These are phyloP conservation scores for Warburgia ugandensis DNA, from an alignment of 164 flowering plant species.

Conservation along the genomic window DNA sequence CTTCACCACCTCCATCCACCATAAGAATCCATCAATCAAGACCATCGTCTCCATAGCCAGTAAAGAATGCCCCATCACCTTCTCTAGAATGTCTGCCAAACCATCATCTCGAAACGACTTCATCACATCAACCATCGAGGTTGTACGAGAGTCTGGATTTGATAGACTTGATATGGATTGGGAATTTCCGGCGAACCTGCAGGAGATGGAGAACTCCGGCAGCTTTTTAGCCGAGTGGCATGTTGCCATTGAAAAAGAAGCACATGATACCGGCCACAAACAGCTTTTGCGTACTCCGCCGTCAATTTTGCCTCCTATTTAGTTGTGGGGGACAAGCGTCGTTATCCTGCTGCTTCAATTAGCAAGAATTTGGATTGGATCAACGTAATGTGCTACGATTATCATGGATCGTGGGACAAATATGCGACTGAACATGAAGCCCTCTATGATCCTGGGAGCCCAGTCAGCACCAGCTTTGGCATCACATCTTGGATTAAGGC, in stretches of 20 bases:
- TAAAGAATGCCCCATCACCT: constrained; percentile 15
- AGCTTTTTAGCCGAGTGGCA: constrained; percentile 20
- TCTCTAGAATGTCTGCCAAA: constrained; percentile 20
- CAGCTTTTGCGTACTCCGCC: constrained; percentile 19
- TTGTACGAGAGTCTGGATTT: constrained; percentile 22
- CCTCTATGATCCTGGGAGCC: constrained; percentile 17
- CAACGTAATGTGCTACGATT: constrained; percentile 17
- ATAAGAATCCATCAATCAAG: constrained; percentile 14
- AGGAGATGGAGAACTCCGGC: constrained; percentile 26
- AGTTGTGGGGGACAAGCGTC: neutral
- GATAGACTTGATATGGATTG: constrained; percentile 34
- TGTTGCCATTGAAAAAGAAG: constrained; percentile 11
- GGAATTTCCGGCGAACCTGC: constrained; percentile 22
- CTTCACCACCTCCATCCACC: constrained; percentile 16
- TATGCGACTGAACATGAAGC: constrained; percentile 12
- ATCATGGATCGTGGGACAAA: constrained; percentile 8
- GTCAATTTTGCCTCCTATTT: constrained; percentile 15
- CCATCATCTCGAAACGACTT: constrained; percentile 14
- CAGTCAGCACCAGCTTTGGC: constrained; percentile 23
- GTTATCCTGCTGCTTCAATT: neutral
- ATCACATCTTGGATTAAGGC: constrained; percentile 18
- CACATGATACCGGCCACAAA: constrained; percentile 9
- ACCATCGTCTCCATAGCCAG: constrained; percentile 32
- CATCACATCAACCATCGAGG: constrained; percentile 19
- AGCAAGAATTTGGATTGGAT: constrained; percentile 11